A percentile compares a stretch with the other conserved stretches of the same genome.
These are phyloP conservation scores for Paramyrothecium roridum DNA, from an alignment of 2,329 filamentous ascomycete genomes.

Conservation along the genomic window DNA sequence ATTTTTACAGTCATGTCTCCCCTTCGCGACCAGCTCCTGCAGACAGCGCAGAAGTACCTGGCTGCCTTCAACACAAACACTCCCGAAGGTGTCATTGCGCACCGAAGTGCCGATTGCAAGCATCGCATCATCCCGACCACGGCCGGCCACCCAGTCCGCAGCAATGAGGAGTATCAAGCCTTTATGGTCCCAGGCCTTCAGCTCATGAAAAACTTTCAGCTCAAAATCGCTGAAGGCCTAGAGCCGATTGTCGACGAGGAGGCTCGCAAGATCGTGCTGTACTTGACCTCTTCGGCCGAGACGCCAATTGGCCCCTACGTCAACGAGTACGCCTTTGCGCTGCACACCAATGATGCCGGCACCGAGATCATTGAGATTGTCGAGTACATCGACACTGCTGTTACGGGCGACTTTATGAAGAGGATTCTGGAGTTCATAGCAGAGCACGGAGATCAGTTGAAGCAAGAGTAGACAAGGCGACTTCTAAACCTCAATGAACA, in stretches of 20 bases:
- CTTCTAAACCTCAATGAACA: too few species aligned
- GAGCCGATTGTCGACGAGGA: constrained; percentile 28
- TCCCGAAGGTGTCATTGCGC: constrained; percentile 4
- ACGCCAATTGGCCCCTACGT: not conserved
- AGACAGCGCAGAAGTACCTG: not conserved
- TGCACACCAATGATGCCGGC: not conserved
- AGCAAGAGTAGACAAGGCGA: too few species aligned
- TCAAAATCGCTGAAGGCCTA: constrained; percentile 2
- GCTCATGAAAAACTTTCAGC: constrained; percentile 1
- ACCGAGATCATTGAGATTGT: not conserved
- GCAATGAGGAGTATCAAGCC: constrained; percentile 5
- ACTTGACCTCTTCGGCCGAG: constrained; percentile 41
- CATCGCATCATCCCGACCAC: constrained; percentile 1
- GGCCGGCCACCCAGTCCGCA: constrained; percentile 1
- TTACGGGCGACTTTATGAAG: not conserved
- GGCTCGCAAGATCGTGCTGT: constrained; percentile 43
- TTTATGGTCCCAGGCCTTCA: constrained; percentile 1
- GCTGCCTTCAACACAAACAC: constrained; percentile 1
- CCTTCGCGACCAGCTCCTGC: not conserved
- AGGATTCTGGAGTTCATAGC: not conserved
- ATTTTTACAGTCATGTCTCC: not conserved
- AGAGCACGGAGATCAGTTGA: not conserved
- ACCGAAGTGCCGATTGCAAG: constrained; percentile 3
- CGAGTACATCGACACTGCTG: constrained; percentile 1
- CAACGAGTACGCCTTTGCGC: not conserved